phyloP scores from a whole-genome alignment of 1,284 basidiomycete genomes.

The Ceratobasidium sp. region DNA sequence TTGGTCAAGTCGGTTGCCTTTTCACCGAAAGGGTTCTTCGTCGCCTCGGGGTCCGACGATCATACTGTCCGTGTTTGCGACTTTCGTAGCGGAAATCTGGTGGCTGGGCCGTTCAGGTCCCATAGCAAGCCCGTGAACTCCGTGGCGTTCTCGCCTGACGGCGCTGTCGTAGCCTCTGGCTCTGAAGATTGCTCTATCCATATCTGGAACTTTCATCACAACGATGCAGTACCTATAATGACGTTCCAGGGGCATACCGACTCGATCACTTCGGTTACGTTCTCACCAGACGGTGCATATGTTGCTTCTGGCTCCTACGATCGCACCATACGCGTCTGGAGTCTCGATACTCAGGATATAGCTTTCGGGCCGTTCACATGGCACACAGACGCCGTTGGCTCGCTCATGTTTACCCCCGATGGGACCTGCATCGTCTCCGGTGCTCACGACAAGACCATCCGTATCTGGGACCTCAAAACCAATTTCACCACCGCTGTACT shows the following conservation, averaged over 20 bases:
- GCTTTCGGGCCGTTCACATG: not conserved
- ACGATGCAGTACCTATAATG: no score
- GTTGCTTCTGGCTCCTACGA: slow-evolving; percentile 21
- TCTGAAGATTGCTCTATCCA: not conserved
- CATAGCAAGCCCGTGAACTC: not conserved
- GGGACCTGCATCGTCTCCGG: slow-evolving; percentile 30
- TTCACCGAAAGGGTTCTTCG: not conserved
- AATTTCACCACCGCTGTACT: slow-evolving; percentile 49
- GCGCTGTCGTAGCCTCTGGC: not conserved
- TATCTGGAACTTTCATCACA: not conserved
- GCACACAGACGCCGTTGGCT: not conserved
- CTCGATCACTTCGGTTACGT: slow-evolving; percentile 11
- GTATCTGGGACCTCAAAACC: slow-evolving; percentile 58
- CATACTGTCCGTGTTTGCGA: slow-evolving; percentile 1
- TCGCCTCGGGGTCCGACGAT: not conserved
- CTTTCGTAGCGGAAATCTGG: no score
- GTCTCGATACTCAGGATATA: not conserved
- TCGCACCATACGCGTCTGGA: slow-evolving; percentile 28
- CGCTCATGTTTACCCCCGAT: slow-evolving; percentile 34
- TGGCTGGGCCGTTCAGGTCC: not conserved
- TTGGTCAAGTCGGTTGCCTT: not conserved
- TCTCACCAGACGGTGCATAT: slow-evolving; percentile 3
- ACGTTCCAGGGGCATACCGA: slow-evolving; percentile 22
- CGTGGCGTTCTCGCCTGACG: slow-evolving; percentile 3
- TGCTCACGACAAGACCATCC: slow-evolving; percentile 29